Base-by-base conservation (phyloP, 192 early-diverging fungal genomes). In the Coemansia sp. region DNA sequence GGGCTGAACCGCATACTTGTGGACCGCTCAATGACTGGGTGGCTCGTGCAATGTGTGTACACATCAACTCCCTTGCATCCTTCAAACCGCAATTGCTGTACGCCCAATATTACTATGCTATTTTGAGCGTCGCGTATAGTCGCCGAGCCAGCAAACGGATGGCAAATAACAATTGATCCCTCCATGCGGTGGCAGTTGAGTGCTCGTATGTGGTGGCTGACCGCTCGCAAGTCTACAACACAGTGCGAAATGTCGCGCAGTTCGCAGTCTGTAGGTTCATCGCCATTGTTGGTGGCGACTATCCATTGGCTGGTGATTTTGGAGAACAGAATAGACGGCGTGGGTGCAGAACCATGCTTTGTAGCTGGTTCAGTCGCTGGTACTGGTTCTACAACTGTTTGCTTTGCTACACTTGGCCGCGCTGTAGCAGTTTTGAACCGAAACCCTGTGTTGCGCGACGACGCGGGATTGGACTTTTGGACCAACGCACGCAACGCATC, bases 81-180 rank as follows among this genome's bases (percentile, higher is more conserved):
- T 78, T 96, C 93, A 85, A 96, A 88, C 41, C 93, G 84, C 54
- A 93, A 88, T 89, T 96, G 94, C 35, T 89, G 88, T 61, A 92
- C 93, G 2, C 82, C 89, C 38, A 89, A 60, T 4, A 90, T 69
- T 6, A 94, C 56, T 0, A 87, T 72, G 52, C 85, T 90, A 14
- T 76, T 72, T 19, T 76, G 70, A 48, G 90, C 87, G 47, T 84
- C 83, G 61, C 93, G 84, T 11, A 91, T 67, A 12, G 94, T 76
- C 17, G 90, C 81, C 17, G 91, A 90, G 21, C 93, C 92, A 45
- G 75, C 71, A 15, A 94, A 83, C 9, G 85, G 81, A 2, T 85
- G 86, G 51, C 85, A 76, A 5, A 93, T 72, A 21, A 96, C 70
- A 7, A 96, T 38, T 24, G 87, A 88, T 50, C 82, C 69, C 12